Base-by-base conservation (phyloP, 768 basidiomycete genomes). In the Boletus reticulatus region DNA sequence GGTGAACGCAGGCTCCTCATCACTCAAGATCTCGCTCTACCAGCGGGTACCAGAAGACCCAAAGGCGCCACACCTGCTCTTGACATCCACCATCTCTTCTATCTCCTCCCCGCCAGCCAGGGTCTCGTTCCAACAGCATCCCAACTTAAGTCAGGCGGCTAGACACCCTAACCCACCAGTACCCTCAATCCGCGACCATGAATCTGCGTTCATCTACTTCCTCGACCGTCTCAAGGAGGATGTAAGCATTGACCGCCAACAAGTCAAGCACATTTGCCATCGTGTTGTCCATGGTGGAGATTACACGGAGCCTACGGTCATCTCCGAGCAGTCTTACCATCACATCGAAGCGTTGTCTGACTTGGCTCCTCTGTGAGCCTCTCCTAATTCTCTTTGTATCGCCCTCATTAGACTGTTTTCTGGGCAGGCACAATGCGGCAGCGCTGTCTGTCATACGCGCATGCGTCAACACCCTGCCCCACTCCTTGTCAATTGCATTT, bases 241-340 rank as follows among this genome's bases (percentile, higher is more conserved):
- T 20, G 70, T 72, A 1, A 71, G 72, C 43, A 74, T 85, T 42
- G 76, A 82, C 52, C 61, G 63, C 5, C 62, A 65, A 19, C 60
- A 75, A 6, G 80, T 92, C 57, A 68, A 65, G 7, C 74, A 83
- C 55, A 75, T 88, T n/a, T 86, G 87, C 60, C 88, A 90, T 66
- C 81, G 85, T 37, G 87, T 94, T 42, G 94, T 97, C 2, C 94
- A 96, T 61, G 94, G 94, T 4, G 94, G 93, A 3, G 81, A 85
- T 43, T 89, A 87, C 61, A 74, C 74, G n/a, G 77, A 83, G 29
- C 88, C 92, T 0, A 83, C 92, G 19, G 53, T 82, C 37, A 83
- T 97, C 55, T 83, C 79, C 39, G 75, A 84, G 37, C 77, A 85
- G 50, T 83, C 89, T 34, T 86, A 83, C 65, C 78, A 88, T 54